Conservation (phyloP, 352 stramenopile species). For the Detonula confervacea region DNA sequence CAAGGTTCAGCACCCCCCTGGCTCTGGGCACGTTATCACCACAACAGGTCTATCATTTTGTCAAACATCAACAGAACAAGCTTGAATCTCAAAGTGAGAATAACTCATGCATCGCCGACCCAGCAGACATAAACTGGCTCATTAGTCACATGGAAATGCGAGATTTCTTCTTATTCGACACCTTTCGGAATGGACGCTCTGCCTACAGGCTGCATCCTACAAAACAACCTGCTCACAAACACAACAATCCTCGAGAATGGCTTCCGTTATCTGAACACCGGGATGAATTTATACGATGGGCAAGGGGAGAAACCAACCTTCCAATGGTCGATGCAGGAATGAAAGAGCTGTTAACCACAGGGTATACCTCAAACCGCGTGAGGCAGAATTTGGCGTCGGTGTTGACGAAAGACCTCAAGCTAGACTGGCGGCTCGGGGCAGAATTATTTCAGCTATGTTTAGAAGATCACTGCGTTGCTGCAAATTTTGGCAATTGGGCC, state of each 20-base stretch:
- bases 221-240: constrained; percentile 29
- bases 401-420: constrained; percentile 77
- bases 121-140: constrained; percentile 58
- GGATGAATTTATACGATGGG: constrained; percentile 54
- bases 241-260: constrained; percentile 30
- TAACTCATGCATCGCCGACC: constrained; percentile 9
- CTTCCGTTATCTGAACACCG: constrained; percentile 31
- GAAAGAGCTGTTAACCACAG: constrained; percentile 76
- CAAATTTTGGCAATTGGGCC: constrained; percentile 85
- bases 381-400: constrained; percentile 85
- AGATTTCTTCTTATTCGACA: constrained; percentile 77
- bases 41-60: constrained; percentile 54
- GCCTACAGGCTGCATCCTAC: constrained; percentile 29
- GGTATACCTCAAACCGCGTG: constrained; percentile 86
- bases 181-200: constrained; percentile 42
- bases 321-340: constrained; percentile 84
- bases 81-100: too few relatives aligned
- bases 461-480: constrained; percentile 82
- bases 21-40: constrained; percentile 65
- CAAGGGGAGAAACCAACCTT: constrained; percentile 64
- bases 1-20: constrained; percentile 51
- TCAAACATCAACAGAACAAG: constrained; percentile 46
- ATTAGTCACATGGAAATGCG: constrained; percentile 74
- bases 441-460: constrained; percentile 82
- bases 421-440: constrained; percentile 84